phyloP scores from a whole-genome alignment of 2,329 filamentous ascomycete genomes.

The Phaeosphaeria sp. region DNA sequence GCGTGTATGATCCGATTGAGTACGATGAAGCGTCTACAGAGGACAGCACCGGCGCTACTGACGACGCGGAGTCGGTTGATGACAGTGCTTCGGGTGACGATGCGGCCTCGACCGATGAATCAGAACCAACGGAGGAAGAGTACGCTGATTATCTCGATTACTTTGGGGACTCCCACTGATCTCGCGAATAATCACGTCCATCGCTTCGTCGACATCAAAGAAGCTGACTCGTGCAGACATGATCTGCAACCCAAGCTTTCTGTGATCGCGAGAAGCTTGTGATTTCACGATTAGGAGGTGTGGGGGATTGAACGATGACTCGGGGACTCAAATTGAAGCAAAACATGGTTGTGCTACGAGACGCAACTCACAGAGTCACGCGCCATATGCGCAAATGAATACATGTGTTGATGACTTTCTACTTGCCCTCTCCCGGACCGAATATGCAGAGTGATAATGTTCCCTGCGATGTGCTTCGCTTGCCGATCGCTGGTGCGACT shows the following conservation, averaged over 20 bases:
- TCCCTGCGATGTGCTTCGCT: background rate
- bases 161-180: background rate
- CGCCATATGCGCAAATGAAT: background rate
- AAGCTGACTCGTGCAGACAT: background rate
- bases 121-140: background rate
- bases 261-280: background rate
- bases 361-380: background rate
- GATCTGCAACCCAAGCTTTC: background rate
- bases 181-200: background rate
- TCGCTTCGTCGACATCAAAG: background rate
- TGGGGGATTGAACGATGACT: background rate
- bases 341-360: background rate
- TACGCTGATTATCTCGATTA: background rate
- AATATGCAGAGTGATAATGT: background rate
- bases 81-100: too few species aligned
- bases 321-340: background rate
- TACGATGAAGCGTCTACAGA: background rate
- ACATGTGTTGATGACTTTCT: background rate
- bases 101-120: background rate
- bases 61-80: too few species aligned
- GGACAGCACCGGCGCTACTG: too few species aligned
- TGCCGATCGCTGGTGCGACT: background rate
- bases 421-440: background rate
- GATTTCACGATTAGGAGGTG: background rate
- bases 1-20: background rate